A percentile compares a stretch with the other conserved stretches of the same genome.
Evolutionary conservation across 352 stramenopile species (phyloP).

Genomic region (Globisporangium paddicum): DNA sequence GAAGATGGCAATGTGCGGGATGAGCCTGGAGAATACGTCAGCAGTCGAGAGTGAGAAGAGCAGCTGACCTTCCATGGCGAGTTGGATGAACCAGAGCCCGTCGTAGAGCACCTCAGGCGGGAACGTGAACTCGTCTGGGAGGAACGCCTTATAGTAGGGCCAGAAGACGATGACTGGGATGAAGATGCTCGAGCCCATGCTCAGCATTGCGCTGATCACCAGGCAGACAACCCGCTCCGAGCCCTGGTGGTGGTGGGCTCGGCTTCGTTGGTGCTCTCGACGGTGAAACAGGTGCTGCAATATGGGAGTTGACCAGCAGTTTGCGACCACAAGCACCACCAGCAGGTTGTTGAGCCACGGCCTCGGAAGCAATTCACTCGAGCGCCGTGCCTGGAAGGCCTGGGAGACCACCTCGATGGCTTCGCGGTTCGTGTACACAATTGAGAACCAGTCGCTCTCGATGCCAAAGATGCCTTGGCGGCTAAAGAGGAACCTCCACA

Average conservation of each 20-base stretch:
- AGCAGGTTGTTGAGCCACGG: conserved; percentile 12
- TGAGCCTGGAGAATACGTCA: conserved; percentile 17
- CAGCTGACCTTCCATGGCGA: conserved; percentile 21
- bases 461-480: conserved; percentile 4
- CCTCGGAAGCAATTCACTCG: conserved; percentile 3
- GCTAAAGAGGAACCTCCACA: conserved; percentile 2
- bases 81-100: conserved; percentile 14
- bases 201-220: conserved; percentile 6
- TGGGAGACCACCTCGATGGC: conserved; percentile 3
- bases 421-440: neutral
- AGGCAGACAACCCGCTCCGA: conserved; percentile 6
- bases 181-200: conserved; percentile 9
- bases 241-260: too few species aligned
- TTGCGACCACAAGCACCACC: neutral
- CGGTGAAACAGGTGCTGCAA: conserved; percentile 4
- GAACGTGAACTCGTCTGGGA: conserved; percentile 12
- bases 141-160: conserved; percentile 8
- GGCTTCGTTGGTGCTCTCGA: neutral
- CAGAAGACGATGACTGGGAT: conserved; percentile 8
- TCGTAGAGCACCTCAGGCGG: conserved; percentile 13
- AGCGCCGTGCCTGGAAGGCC: conserved; percentile 4
- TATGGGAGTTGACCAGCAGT: conserved; percentile 12
- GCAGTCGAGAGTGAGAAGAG: conserved; percentile 11
- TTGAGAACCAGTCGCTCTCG: conserved; percentile 1
- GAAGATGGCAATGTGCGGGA: conserved; percentile 22